Evolutionary conservation across 2,329 filamentous ascomycete species (phyloP), one percentile per base, ranked within the genome.

Genomic region (Hypoxylon sp.): DNA sequence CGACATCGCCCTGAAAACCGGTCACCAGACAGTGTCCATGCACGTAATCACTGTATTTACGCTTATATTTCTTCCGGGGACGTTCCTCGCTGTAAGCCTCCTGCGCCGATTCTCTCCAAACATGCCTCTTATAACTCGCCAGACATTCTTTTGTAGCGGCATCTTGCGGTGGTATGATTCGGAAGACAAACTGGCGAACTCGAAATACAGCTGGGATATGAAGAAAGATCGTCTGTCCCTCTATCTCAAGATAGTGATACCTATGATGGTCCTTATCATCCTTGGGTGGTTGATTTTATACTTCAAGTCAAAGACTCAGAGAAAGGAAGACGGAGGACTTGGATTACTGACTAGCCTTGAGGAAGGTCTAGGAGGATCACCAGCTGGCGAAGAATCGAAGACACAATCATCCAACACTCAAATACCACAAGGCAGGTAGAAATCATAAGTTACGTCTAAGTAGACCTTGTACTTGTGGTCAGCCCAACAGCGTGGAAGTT

Each of bases 21-120:
- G 37, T n/a, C 39, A 61, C 26, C 57, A 61, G 48, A 61, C 48
- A 11, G 26, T 61, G 24, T 61, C 48, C 1, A 61, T 61, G 57
- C 57, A 61, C 26, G 57, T 53, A n/a, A 61, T 53, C 37, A 61
- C 57, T 4, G 26, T 61, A 8, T 61, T 61, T 26, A 53, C 48
- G 8, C 57, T 61, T 11, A 13, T 61, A 19, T 61, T 61, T 47
- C 48, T 61, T 9, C 57, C 57, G 26, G 57, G 48, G 11, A 61
- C 57, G 8, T 61, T 61, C 47, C 57, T 61, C 37, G 57, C 57
- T 11, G 57, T 61, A 61, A 61, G 57, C 37, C 57, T 61, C 37
- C 57, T 47, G 37, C 57, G 24, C 17, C 48, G 19, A 39, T 13
- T 31, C 26, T 60, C 11, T 44, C 13, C 26, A 14, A n/a, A 13